Conservation (phyloP, 78 protist genomes). For the Pigoraptor vietnamica region DNA sequence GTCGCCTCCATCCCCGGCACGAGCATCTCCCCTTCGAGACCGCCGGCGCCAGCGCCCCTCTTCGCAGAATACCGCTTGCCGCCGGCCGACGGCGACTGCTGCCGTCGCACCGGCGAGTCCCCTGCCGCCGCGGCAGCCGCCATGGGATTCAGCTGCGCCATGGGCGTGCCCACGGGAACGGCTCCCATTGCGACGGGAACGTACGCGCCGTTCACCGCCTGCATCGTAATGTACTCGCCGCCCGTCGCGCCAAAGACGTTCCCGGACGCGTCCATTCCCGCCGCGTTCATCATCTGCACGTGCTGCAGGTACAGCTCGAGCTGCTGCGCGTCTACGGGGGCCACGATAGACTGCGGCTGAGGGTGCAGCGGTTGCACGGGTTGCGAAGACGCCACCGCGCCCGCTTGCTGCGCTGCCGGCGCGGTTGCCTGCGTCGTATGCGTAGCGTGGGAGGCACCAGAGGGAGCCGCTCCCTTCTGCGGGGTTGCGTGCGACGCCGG, state of each 20-base stretch:
- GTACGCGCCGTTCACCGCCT: not conserved
- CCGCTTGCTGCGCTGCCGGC: not conserved
- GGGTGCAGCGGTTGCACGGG: not conserved
- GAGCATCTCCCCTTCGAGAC: not conserved
- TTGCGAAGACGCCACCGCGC: not conserved
- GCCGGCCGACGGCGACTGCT: not conserved
- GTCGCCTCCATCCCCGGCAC: not conserved
- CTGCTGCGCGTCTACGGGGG: not conserved
- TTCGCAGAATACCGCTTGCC: not conserved
- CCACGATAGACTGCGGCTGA: not conserved
- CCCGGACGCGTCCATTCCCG: not conserved
- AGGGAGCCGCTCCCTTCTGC: not conserved
- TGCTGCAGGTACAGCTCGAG: not conserved
- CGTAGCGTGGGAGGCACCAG: too few relatives aligned
- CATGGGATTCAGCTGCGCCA: not conserved
- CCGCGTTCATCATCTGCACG: not conserved
- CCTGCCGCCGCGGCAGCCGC: too few relatives aligned
- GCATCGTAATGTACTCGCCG: not conserved
- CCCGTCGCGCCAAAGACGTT: too few relatives aligned
- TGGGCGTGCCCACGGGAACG: not conserved
- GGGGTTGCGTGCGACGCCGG: not conserved
- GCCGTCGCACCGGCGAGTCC: not conserved
- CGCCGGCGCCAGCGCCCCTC: not conserved
- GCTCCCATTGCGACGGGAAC: not conserved
- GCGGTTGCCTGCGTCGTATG: too few relatives aligned